Evolutionary conservation across 2,329 filamentous ascomycete genomes (phyloP).

Genomic region (Claviceps africana): DNA sequence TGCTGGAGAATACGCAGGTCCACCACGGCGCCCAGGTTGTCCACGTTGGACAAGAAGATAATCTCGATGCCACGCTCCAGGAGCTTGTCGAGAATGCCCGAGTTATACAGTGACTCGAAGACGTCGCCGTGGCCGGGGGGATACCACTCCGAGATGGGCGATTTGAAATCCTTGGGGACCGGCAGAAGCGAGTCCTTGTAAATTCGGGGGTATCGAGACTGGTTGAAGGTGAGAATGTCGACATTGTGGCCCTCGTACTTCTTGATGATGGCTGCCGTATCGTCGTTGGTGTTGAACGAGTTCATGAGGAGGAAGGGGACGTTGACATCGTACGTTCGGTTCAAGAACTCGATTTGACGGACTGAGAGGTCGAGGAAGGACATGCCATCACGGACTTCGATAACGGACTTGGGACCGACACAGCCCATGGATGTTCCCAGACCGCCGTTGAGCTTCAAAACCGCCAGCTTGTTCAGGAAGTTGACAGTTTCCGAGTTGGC

Average conservation of each 20-base stretch:
- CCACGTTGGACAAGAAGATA: constrained; percentile 96
- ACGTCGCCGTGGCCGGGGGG: constrained; percentile 98
- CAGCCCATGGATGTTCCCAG: constrained; percentile 99
- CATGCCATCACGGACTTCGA: constrained; percentile 99
- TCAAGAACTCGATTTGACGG: constrained; percentile 96
- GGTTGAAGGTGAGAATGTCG: constrained; percentile 99
- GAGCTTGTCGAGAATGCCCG: constrained; percentile 91
- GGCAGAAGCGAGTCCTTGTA: constrained; percentile 96
- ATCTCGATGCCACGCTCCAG: constrained; percentile 91
- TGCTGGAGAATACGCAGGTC: constrained; percentile 97
- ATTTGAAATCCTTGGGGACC: constrained; percentile 78
- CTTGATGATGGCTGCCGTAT: constrained; percentile 98
- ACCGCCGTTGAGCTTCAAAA: constrained; percentile 98
- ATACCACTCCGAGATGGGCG: constrained; percentile 92
- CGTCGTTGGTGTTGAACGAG: constrained; percentile 99
- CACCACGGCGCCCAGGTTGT: constrained; percentile 95
- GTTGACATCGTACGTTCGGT: constrained; percentile 94
- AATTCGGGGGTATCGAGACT: constrained; percentile 95
- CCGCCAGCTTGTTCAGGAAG: constrained; percentile 93
- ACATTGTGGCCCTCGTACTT: constrained; percentile 99
- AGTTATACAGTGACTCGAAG: constrained; percentile 99
- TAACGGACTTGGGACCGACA: constrained; percentile 97
- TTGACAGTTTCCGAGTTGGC: constrained; percentile 80
- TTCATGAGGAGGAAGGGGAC: constrained; percentile 99
- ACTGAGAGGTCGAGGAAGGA: constrained; percentile 98